Evolutionary conservation across 257 asterid genomes (phyloP).

Genomic region (Petunia axillaris): DNA sequence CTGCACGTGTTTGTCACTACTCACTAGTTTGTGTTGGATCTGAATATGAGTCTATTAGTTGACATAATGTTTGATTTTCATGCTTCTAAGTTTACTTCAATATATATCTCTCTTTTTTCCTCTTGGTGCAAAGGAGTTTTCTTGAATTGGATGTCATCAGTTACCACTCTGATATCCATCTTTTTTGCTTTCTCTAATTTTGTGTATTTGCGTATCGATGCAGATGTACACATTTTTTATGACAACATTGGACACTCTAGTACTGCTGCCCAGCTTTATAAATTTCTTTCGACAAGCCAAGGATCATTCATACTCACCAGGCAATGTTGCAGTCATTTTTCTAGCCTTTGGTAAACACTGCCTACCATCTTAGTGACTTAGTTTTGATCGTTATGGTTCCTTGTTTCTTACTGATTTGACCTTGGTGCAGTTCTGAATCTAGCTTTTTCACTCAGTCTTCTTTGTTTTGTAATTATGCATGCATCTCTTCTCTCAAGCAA

Average conservation of each 20-base stretch:
- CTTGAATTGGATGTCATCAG: not conserved
- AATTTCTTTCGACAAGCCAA: constrained; percentile 54
- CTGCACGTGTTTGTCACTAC: not conserved
- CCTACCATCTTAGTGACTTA: constrained; percentile 23
- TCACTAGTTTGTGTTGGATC: not conserved
- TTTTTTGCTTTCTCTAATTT: not conserved
- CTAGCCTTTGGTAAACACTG: constrained; percentile 74
- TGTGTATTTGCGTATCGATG: constrained; percentile 25
- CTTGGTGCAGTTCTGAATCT: constrained; percentile 93
- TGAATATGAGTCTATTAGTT: not conserved
- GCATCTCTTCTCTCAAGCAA: constrained; percentile 67
- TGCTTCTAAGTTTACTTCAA: not conserved
- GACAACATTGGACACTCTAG: constrained; percentile 67
- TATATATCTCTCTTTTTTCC: not conserved
- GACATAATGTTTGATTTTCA: not conserved
- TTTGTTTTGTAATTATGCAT: constrained; percentile 82
- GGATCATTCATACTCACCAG: constrained; percentile 64
- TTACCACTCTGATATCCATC: not conserved
- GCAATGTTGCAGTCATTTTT: constrained; percentile 72
- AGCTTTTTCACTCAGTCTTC: constrained; percentile 85
- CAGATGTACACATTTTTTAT: constrained; percentile 81
- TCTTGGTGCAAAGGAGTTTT: not conserved
- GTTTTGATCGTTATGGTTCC: constrained; percentile 50
- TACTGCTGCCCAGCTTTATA: constrained; percentile 80
- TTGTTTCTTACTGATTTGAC: constrained; percentile 69